Evolutionary conservation across 2,329 filamentous ascomycete genomes (phyloP).

Genomic region (Leptodontidium sp.): DNA sequence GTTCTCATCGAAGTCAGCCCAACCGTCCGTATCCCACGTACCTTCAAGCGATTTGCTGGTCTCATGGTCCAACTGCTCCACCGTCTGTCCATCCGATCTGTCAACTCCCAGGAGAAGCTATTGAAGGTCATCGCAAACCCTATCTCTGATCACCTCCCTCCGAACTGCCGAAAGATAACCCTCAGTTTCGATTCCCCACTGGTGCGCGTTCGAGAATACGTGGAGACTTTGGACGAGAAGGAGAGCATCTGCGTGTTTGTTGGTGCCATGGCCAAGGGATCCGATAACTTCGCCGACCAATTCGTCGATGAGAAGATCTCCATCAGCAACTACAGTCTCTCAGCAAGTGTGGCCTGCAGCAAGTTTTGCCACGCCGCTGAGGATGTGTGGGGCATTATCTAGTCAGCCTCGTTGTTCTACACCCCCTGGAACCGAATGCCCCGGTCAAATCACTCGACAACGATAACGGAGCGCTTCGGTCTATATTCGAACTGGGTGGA

Average conservation of each 20-base stretch:
- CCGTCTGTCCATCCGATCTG: constrained; percentile 93
- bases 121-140: constrained; percentile 98
- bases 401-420: constrained; percentile 47
- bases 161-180: constrained; percentile 97
- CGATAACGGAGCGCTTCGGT: constrained; percentile 26
- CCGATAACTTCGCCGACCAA: constrained; percentile 92
- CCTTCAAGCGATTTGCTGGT: constrained; percentile 98
- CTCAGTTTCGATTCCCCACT: constrained; percentile 92
- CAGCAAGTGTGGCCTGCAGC: constrained; percentile 97
- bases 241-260: constrained; percentile 98
- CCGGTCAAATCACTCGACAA: constrained; percentile 34
- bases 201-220: constrained; percentile 87
- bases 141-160: constrained; percentile 94
- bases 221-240: constrained; percentile 77
- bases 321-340: constrained; percentile 98
- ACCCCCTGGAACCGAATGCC: constrained; percentile 28
- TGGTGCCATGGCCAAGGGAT: constrained; percentile 97
- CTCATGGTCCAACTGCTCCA: constrained; percentile 98
- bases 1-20: constrained; percentile 98
- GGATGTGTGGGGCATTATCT: constrained; percentile 94
- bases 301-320: constrained; percentile 97
- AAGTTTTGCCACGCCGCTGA: constrained; percentile 99
- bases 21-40: constrained; percentile 96
- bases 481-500: constrained; percentile 19
- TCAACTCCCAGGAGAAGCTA: constrained; percentile 96